phyloP scores from a whole-genome alignment of 2,329 filamentous ascomycete genomes.

The Mariannaea sp. region DNA sequence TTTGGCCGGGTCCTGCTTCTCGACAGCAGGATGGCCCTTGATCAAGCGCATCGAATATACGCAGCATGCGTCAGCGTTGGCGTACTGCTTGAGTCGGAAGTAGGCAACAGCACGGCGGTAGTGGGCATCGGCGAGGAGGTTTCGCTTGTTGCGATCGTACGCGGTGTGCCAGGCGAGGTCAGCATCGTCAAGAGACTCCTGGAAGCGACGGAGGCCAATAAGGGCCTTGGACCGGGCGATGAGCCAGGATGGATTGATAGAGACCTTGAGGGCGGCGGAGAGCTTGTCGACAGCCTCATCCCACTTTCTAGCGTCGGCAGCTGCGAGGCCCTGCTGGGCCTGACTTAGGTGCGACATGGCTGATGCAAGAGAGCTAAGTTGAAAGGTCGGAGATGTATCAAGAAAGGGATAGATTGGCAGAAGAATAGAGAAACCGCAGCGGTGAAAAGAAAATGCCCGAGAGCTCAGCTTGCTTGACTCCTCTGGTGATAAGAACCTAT shows the following conservation, averaged over 20 bases:
- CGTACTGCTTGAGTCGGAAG: constrained; percentile 71
- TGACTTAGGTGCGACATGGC: constrained; percentile 57
- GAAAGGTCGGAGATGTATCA: neutral
- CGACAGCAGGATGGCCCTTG: constrained; percentile 39
- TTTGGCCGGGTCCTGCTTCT: constrained; percentile 40
- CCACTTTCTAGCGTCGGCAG: constrained; percentile 68
- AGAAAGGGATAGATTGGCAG: no score
- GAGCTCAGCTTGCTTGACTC: no score
- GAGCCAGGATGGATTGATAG: constrained; percentile 76
- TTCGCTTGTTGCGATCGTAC: constrained; percentile 70
- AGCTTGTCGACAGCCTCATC: constrained; percentile 69
- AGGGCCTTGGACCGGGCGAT: constrained; percentile 82
- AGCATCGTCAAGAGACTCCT: constrained; percentile 71
- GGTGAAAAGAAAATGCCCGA: no score
- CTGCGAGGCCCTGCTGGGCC: constrained; percentile 66
- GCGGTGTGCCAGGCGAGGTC: constrained; percentile 68
- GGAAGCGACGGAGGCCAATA: constrained; percentile 64
- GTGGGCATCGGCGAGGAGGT: constrained; percentile 80
- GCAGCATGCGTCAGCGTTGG: constrained; percentile 75
- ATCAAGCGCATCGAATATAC: constrained; percentile 56
- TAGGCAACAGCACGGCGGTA: constrained; percentile 78
- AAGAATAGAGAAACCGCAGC: no score
- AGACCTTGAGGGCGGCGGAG: constrained; percentile 67
- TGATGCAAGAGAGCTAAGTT: neutral
- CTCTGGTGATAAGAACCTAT: no score